phyloP scores from a whole-genome alignment of 1,284 basidiomycete species.

The Xerocomus minutiporus region DNA sequence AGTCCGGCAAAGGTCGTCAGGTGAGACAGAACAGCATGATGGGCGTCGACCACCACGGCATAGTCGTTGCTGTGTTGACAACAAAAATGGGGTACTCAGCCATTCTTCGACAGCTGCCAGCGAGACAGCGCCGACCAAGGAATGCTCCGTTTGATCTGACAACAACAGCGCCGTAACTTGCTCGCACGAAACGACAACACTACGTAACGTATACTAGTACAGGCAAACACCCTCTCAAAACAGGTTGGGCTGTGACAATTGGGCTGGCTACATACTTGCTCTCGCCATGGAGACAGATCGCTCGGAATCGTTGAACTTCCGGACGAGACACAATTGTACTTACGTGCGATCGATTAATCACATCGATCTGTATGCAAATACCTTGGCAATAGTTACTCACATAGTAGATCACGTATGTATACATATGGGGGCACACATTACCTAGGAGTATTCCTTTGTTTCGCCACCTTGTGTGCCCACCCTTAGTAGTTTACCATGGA shows the following conservation, averaged over 20 bases:
- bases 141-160: neutral
- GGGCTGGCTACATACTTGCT: neutral
- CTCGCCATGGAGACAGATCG: neutral
- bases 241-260: neutral
- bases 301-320: neutral
- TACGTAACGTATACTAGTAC: neutral
- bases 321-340: neutral
- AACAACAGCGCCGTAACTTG: neutral
- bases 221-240: too few relatives aligned
- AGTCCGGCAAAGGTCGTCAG: slow-evolving; percentile 5
- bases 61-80: slow-evolving; percentile 17
- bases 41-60: slow-evolving; percentile 6
- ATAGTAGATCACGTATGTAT: too few relatives aligned
- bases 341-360: neutral
- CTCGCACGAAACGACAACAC: neutral
- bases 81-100: slow-evolving; percentile 25
- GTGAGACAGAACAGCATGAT: slow-evolving; percentile 9
- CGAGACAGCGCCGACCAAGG: slow-evolving; percentile 8
- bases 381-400: too few relatives aligned
- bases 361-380: too few relatives aligned
- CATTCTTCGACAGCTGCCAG: slow-evolving; percentile 17
- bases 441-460: too few relatives aligned
- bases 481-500: too few relatives aligned
- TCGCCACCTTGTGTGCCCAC: too few relatives aligned
- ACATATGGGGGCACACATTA: too few relatives aligned